A percentile compares a stretch with the other conserved stretches of the same genome.
These are phyloP conservation scores for Salvia sclarea DNA, from an alignment of 305 asterid species.

Conservation along the genomic window DNA sequence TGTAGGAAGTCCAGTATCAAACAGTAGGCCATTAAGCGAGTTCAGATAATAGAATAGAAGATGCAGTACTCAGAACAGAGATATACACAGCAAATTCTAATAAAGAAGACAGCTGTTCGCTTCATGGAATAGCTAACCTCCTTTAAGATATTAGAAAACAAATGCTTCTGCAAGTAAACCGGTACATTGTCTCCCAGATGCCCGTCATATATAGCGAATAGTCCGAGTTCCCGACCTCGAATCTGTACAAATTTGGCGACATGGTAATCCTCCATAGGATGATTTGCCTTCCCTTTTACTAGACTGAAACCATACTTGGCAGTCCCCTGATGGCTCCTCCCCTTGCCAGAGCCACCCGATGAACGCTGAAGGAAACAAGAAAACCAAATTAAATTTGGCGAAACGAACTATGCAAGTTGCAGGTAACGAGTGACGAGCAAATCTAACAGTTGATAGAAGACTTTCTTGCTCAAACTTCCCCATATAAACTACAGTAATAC, in stretches of 20 bases:
- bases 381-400: conserved; percentile 10
- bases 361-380: conserved; percentile 47
- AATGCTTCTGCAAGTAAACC: conserved; percentile 77
- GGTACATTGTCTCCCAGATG: conserved; percentile 89
- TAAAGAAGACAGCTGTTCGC: neutral
- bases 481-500: neutral
- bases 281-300: conserved; percentile 83
- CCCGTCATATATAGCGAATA: conserved; percentile 88
- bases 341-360: conserved; percentile 68
- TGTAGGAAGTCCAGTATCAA: neutral
- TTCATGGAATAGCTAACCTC: conserved; percentile 54
- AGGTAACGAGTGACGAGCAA: neutral
- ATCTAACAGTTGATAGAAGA: neutral
- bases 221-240: conserved; percentile 73
- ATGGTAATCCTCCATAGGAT: conserved; percentile 97
- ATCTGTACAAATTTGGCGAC: conserved; percentile 78
- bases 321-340: conserved; percentile 63
- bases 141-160: conserved; percentile 74
- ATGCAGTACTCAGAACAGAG: neutral
- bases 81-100: neutral
- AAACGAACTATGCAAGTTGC: neutral
- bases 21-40: neutral
- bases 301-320: conserved; percentile 75
- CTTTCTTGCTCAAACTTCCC: neutral
- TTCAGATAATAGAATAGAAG: neutral